phyloP scores from a whole-genome alignment of 305 asterid genomes.

The Solanum aculeatissimum region DNA sequence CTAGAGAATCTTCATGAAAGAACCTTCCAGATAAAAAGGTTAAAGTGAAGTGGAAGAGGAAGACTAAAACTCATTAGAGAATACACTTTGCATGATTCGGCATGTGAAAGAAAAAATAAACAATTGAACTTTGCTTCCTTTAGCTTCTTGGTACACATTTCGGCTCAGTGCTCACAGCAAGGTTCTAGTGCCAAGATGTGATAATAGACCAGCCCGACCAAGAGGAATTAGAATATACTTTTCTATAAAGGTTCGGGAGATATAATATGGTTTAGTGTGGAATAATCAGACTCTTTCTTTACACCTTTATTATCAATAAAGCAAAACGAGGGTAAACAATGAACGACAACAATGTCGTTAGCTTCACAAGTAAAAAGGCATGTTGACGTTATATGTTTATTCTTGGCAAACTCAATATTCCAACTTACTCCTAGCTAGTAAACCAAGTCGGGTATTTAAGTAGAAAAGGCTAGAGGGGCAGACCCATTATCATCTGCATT shows the following conservation, averaged over 20 bases:
- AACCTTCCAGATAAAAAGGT: background rate
- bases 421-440: background rate
- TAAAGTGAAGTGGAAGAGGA: background rate
- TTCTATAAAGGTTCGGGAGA: background rate
- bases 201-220: background rate
- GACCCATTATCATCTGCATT: background rate
- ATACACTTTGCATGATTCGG: background rate
- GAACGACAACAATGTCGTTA: background rate
- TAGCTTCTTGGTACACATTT: background rate
- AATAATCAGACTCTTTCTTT: background rate
- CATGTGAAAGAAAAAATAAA: background rate
- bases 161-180: background rate
- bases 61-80: background rate
- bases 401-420: background rate
- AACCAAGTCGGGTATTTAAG: background rate
- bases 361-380: background rate
- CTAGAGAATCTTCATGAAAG: background rate
- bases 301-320: background rate
- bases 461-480: background rate
- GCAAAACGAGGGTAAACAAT: background rate
- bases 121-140: background rate
- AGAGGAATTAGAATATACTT: background rate
- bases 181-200: background rate
- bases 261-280: background rate
- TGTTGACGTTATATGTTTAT: background rate